Base-by-base conservation (phyloP, 2,329 filamentous ascomycete genomes). In the Malbranchea zuffiana region DNA sequence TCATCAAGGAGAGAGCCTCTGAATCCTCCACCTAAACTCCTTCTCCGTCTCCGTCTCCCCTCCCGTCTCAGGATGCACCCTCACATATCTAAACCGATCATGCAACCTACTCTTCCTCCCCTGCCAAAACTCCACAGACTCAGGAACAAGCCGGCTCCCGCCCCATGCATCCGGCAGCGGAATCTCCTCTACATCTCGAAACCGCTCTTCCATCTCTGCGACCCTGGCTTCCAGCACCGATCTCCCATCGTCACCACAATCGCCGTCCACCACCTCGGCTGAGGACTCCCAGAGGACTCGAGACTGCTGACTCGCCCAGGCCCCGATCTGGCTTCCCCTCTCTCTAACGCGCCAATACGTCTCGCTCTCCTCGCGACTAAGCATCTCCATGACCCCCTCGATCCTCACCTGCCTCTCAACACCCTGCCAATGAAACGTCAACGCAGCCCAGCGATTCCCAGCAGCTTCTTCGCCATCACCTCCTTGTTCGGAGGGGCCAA, bases 111-210 rank as follows among this genome's bases (percentile, higher is more conserved):
- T 94, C 55, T 84, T 74, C 50, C 90, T 74, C 2, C 90, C 90
- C 68, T 95, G 87, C 75, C 90, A 98, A 58, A 98, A 98, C 70
- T 98, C 90, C 32, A 98, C 72, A 50, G 76, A 74, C 53, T 86
- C 81, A 0, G 90, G 88, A 45, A 87, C 71, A 42, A 98, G 73
- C 49, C 88, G 76, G 57, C 95, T 56, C 0, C 90, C 90, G 19
- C 90, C 90, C 90, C 90, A 98, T 57, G 94, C 95, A 6, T 82
- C 79, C 3, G 90, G 90, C 33, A 95, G 78, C 1, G 87, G 87
- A 47, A 98, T 93, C 39, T 82, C 63, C 18, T 93, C 82, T 46
- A 72, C 53, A 2, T 76, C 82, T 27, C 78, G 71, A 56, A 94
- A 98, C 48, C 66, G 71, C 57, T 72, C 64, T 65, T 93, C 82